Evolutionary conservation across 208 protist species (phyloP), one percentile per base, ranked within the genome.

Genomic region (Herpetomonas muscarum): DNA sequence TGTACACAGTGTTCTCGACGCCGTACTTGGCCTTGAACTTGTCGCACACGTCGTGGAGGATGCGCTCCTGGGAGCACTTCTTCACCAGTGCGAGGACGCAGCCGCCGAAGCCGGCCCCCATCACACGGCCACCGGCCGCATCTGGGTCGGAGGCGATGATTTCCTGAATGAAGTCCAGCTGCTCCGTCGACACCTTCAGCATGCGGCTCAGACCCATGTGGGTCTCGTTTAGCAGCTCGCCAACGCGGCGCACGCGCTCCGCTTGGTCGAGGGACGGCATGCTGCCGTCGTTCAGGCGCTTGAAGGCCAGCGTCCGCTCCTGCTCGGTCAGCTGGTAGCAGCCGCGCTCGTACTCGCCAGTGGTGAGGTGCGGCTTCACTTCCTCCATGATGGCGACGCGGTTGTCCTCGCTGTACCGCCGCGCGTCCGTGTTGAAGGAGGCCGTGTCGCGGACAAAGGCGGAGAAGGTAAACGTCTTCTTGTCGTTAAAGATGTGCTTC

Each of bases 51-150:
- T 66, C 56, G 26, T 55, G 54, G 12, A 75, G 56, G n/a, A 87
- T 79, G 13, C 76, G 64, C n/a, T 87, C 74, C 49, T 74, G 30
- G 0, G 73, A 71, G 19, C 56, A 67, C 29, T 67, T 67, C 42
- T 78, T 68, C 13, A 91, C 64, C 2, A 91, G 71, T 57, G 82
- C 55, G 19, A 93, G 70, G 10, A 88, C 75, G 70, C 91, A 94
- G 24, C 91, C 91, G 32, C 91, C 91, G 67, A 96, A 96, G 34
- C 91, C 91, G 26, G 85, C 87, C 24, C 91, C 91, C 69, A 91
- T 94, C 85, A 96, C 80, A 37, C 88, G 81, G 21, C 79, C 78
- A 13, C 91, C 91, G 1, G 80, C 75, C 2, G 92, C 91, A 19
- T 71, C 78, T n/a, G 67, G 55, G 32, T 84, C 68, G 25, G 73